phyloP scores from a whole-genome alignment of 2,329 filamentous ascomycete genomes.

The Ceratocystis cubensis region DNA sequence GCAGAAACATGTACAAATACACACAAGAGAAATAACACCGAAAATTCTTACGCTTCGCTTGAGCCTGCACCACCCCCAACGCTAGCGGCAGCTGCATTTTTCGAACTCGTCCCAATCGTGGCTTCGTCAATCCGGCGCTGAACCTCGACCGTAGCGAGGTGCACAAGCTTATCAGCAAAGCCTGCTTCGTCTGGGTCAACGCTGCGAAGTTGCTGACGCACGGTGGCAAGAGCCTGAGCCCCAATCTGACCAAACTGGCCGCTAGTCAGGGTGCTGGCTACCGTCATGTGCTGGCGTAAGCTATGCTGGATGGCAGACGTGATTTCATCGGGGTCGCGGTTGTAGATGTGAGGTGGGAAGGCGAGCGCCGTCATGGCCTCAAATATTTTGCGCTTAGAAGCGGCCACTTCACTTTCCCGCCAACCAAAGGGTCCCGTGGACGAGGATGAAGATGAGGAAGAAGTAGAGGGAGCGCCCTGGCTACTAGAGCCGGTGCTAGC shows the following conservation, averaged over 20 bases:
- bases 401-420: not conserved
- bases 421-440: not conserved
- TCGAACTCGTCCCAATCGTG: not conserved
- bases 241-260: slow-evolving; percentile 18
- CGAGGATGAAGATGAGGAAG: not conserved
- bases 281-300: slow-evolving; percentile 16
- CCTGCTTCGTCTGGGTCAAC: not conserved
- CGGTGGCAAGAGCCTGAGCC: slow-evolving; percentile 11
- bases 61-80: not conserved
- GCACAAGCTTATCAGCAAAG: slow-evolving; percentile 5
- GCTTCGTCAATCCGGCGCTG: slow-evolving; percentile 11
- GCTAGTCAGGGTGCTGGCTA: slow-evolving; percentile 4
- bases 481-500: not conserved
- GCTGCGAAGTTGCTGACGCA: slow-evolving; percentile 3
- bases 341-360: slow-evolving; percentile 9
- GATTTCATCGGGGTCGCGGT: slow-evolving; percentile 13
- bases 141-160: slow-evolving; percentile 13
- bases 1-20: slow-evolving; percentile 7
- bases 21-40: not conserved
- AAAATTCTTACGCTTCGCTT: not conserved
- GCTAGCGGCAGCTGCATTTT: not conserved
- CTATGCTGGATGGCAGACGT: slow-evolving; percentile 14
- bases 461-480: slow-evolving; percentile 1
- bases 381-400: slow-evolving; percentile 4
- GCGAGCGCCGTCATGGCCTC: slow-evolving; percentile 1